phyloP scores from a whole-genome alignment of 2,329 filamentous ascomycete genomes.

The Phaeosphaeria sp. region DNA sequence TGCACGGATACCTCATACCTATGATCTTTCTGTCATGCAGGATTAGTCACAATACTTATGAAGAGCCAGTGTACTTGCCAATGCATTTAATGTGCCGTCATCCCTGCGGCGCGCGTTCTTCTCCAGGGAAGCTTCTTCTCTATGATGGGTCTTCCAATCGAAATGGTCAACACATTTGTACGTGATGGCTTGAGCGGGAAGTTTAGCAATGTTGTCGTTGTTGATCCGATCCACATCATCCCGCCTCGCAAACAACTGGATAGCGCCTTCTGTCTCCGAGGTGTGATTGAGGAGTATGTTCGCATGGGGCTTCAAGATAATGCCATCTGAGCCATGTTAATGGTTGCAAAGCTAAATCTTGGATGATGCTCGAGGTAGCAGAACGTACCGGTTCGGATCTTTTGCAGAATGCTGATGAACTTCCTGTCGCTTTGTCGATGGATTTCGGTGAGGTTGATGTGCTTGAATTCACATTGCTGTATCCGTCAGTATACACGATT shows the following conservation, averaged over 20 bases:
- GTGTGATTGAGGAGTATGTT: constrained; percentile 56
- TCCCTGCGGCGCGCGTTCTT: constrained; percentile 12
- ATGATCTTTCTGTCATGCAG: constrained; percentile 48
- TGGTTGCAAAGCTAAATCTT: neutral
- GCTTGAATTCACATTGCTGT: constrained; percentile 58
- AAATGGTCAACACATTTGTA: constrained; percentile 54
- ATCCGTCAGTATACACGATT: neutral
- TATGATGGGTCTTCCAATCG: constrained; percentile 42
- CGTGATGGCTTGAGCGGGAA: constrained; percentile 27
- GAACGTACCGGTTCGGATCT: constrained; percentile 54
- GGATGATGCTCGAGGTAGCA: constrained; percentile 6
- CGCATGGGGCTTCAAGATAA: constrained; percentile 48
- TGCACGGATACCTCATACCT: constrained; percentile 53
- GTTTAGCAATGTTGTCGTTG: constrained; percentile 39
- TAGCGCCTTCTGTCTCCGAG: constrained; percentile 52
- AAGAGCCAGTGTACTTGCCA: constrained; percentile 6
- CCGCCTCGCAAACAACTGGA: constrained; percentile 55
- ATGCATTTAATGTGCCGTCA: constrained; percentile 27
- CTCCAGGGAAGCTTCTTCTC: constrained; percentile 19
- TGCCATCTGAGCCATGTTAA: constrained; percentile 11
- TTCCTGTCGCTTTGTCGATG: constrained; percentile 63
- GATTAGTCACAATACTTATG: neutral
- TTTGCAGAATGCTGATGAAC: constrained; percentile 65
- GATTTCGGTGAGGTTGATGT: constrained; percentile 62
- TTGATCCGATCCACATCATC: constrained; percentile 44